Percentiles rank a stretch among this genome's conserved stretches.
These are phyloP conservation scores for Adansonia rubrostipa DNA, from an alignment of 441 rosid species.

Conservation along the genomic window DNA sequence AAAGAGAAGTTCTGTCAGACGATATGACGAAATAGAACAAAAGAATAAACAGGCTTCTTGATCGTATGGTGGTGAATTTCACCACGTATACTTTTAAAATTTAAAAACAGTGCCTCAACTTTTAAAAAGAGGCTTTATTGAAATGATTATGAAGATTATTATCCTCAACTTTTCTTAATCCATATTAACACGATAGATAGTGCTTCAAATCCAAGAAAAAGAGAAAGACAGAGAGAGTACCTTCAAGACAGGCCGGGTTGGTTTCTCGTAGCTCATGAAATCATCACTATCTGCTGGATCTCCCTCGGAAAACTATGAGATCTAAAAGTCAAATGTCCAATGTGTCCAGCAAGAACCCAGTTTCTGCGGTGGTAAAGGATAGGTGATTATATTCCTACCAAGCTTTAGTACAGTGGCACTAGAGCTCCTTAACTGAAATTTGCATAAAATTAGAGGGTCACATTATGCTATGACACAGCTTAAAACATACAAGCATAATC, in stretches of 20 bases:
- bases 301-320: conserved; percentile 95
- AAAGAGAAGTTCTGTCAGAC: conserved; percentile 35
- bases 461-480: conserved; percentile 19
- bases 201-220: background rate
- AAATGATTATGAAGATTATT: background rate
- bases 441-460: conserved; percentile 31
- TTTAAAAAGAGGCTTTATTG: too few species aligned
- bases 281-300: conserved; percentile 98
- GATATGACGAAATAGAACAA: conserved; percentile 21
- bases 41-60: conserved; percentile 1
- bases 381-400: conserved; percentile 72
- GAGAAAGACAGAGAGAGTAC: conserved; percentile 36
- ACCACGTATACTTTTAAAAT: conserved; percentile 1
- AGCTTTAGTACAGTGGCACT: conserved; percentile 70
- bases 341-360: conserved; percentile 97
- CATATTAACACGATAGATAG: background rate
- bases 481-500: conserved; percentile 5
- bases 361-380: conserved; percentile 84
- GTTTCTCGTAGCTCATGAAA: conserved; percentile 97
- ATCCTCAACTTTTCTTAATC: background rate
- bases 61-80: background rate
- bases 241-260: conserved; percentile 92
- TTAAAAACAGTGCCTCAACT: background rate
- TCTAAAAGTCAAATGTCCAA: conserved; percentile 89
- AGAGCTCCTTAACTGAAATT: conserved; percentile 75